Base-by-base conservation (phyloP, 2,329 filamentous ascomycete species). In the Scytalidium sp. region DNA sequence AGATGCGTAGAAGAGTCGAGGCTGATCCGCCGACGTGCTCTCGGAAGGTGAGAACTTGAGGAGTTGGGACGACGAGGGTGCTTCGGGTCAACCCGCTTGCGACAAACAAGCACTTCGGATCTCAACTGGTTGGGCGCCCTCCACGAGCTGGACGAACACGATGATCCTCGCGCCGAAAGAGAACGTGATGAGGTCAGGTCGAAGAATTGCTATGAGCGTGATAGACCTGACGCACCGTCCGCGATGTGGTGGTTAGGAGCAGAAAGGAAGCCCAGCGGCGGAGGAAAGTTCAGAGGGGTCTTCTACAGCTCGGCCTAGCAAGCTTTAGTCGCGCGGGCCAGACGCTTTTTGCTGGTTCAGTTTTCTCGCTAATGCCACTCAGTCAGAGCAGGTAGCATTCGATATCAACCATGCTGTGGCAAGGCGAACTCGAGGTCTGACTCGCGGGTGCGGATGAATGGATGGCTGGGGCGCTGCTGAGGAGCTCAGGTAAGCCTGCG, bases 401-500 rank as follows among this genome's bases (percentile, higher is more conserved):
- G 32, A 36, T 36, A 36, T 36, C 32, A 15, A 36, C 11, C 32
- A 36, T 36, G 32, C 32, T 36, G 32, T 36, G 32, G 32, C 32
- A 36, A 36, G 32, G 32, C 32, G 17, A 36, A 36, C 32, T 36
- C 15, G 32, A n/a, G 32, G 32, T 15, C 49, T 47, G 49, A 50
- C 49, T 50, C 49, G 49, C 43, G 44, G 22, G 43, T n/a, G 39
- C 22, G 22, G 46, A 25, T 47, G 44, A 41, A 41, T 50, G 42
- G 47, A 50, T 49, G 22, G 42, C 40, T 36, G 40, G 27, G 32
- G 32, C 32, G 5, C 32, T 36, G 3, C 42, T 11, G 27, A 43
- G 21, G 11, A 36, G 32, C 5, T 6, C 4, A 8, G 32, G 15
- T n/a, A 36, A n/a, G 8, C 8, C 6, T 36, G 13, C 32, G 32